These are phyloP conservation scores for Botrytis galanthina DNA, from an alignment of 2,329 filamentous ascomycete species.

Conservation along the genomic window DNA sequence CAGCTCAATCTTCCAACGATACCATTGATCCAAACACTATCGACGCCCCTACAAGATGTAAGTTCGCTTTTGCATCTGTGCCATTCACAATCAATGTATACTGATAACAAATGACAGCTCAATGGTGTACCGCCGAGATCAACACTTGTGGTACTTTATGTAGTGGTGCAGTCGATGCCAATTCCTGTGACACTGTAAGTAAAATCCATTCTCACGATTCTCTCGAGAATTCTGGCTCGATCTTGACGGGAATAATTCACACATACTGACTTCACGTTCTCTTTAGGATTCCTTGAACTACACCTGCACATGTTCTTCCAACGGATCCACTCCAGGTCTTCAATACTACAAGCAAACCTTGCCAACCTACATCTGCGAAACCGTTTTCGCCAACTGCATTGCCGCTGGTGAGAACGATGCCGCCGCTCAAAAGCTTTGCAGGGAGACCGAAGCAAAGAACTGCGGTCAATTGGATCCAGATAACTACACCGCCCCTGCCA, in stretches of 20 bases:
- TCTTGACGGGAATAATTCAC: conserved; percentile 16
- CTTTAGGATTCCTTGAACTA: conserved; percentile 49
- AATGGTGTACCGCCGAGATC: conserved; percentile 58
- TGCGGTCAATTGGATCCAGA: conserved; percentile 48
- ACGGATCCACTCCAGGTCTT: conserved; percentile 55
- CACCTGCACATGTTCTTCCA: conserved; percentile 53
- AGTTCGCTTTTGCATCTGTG: conserved; percentile 13
- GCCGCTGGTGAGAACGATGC: conserved; percentile 45
- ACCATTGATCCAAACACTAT: conserved; percentile 34
- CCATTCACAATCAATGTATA: neutral
- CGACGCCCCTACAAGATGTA: conserved; percentile 27
- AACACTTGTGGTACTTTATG: conserved; percentile 62
- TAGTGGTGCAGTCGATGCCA: conserved; percentile 44
- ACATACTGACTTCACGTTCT: neutral
- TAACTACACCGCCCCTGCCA: conserved; percentile 34
- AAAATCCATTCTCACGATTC: neutral
- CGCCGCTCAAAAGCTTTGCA: conserved; percentile 49
- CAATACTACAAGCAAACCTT: conserved; percentile 55
- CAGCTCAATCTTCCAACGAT: conserved; percentile 27
- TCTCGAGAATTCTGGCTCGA: neutral
- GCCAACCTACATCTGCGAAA: conserved; percentile 58
- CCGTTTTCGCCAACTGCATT: conserved; percentile 50
- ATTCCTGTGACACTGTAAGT: conserved; percentile 60
- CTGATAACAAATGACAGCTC: conserved; percentile 39
- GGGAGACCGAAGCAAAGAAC: conserved; percentile 39